Base-by-base conservation (phyloP, 129 eudicot species). In the Chrysanthemum makinoi region DNA sequence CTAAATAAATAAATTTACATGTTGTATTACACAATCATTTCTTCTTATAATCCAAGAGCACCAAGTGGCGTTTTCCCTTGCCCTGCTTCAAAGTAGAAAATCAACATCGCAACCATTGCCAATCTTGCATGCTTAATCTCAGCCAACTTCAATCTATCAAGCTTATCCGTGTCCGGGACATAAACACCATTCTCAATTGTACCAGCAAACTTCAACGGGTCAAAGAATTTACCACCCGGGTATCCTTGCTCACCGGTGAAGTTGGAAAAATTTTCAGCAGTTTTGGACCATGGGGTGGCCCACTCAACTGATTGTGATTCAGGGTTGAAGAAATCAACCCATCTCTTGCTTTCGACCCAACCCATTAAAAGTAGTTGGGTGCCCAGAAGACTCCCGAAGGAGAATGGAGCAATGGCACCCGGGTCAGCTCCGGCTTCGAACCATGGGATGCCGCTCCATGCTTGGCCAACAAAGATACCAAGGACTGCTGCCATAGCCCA, bases 11-110 rank as follows among this genome's bases (percentile, higher is more conserved):
- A 64, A 77, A 80, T 70, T 66, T 69, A 82, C 74, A 73, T 79
- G 65, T 78, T 85, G 73, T 80, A 78, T 70, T 46, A 73, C 62
- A 64, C 46, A 48, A 73, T 44, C 35, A 66, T 22, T 46, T 63
- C 52, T 18, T 39, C 63, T 89, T 85, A 94, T 84, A 94, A 80
- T n/a, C 93, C 98, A 73, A 94, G 91, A 69, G 95, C 98, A 18
- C 96, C 96, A 48, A 94, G 96, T 74, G 98, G 98, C n/a, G 98
- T 89, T 67, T 94, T 89, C 77, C 98, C 98, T 72, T 94, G 98
- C 11, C 96, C 98, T 5, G 96, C 98, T 77, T 94, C 98, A 57
- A 94, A 87, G 83, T 94, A 89, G 84, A 94, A 94, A 49, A 87
- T 87, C 14, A 94, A 69, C 98, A 89, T 94, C 8, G 96, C 98